Percentiles rank a stretch among this genome's conserved stretches.
Evolutionary conservation across 2,329 filamentous ascomycete genomes (phyloP).

Genomic region (Penicillium sp.): DNA sequence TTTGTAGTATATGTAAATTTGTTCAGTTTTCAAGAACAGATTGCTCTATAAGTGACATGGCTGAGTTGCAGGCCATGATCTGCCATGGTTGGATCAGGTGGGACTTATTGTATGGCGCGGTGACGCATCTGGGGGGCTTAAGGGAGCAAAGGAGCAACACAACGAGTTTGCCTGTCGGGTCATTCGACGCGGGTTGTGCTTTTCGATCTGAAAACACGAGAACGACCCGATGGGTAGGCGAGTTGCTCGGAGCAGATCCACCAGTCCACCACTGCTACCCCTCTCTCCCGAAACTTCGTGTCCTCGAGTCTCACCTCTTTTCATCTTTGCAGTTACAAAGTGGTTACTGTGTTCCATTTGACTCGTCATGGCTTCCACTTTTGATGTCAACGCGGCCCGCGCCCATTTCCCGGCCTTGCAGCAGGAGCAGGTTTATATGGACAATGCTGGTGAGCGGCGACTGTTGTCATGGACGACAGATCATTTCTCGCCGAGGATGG

Average conservation of each 20-base stretch:
- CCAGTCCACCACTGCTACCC: constrained; percentile 12
- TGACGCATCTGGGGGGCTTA: no score
- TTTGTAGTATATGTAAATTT: not conserved
- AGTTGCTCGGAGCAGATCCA: constrained; percentile 12
- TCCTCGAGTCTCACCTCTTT: constrained; percentile 12
- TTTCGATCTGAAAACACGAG: no score
- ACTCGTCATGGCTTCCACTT: constrained; percentile 31
- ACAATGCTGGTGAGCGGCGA: constrained; percentile 55
- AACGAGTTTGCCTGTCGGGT: not conserved
- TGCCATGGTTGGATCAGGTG: not conserved
- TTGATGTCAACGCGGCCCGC: constrained; percentile 58
- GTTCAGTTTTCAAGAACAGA: not conserved
- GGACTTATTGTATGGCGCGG: not conserved
- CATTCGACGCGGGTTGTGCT: no score
- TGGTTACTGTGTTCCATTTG: not conserved
- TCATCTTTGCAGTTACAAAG: not conserved
- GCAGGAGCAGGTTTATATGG: constrained; percentile 67
- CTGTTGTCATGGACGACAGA: not conserved
- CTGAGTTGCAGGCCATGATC: no score
- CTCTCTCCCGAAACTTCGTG: no score
- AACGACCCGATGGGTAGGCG: no score
- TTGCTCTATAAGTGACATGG: no score
- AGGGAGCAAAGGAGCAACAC: no score
- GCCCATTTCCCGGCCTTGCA: constrained; percentile 66
- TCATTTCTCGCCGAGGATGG: no score